These are phyloP conservation scores for Xylaria curta DNA, from an alignment of 495 filamentous ascomycete species.

Conservation along the genomic window DNA sequence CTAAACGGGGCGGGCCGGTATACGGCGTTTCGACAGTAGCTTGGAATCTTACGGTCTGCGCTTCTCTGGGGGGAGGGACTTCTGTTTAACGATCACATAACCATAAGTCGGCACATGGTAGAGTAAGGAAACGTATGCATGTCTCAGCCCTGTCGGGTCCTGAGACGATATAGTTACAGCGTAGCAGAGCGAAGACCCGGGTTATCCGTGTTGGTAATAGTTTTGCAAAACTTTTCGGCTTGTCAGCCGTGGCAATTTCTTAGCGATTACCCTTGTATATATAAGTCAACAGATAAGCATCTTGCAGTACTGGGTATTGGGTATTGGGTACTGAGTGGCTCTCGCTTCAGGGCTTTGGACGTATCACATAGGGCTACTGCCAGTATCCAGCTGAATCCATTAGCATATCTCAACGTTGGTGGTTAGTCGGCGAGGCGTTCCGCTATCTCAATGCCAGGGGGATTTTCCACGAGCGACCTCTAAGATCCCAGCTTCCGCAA, in stretches of 20 bases:
- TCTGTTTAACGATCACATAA: background rate
- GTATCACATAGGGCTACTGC: background rate
- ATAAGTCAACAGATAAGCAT: constrained; percentile 11
- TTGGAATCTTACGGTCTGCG: background rate
- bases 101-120: background rate
- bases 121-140: constrained; percentile 20
- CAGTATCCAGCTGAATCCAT: background rate
- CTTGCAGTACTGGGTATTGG: background rate
- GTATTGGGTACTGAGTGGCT: background rate
- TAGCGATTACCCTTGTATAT: background rate
- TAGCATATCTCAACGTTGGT: background rate
- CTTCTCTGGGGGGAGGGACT: background rate
- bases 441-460: constrained; percentile 9
- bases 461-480: constrained; percentile 11
- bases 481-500: constrained; percentile 13
- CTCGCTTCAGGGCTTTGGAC: background rate
- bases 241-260: background rate
- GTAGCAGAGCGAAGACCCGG: background rate
- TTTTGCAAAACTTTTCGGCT: background rate
- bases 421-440: constrained; percentile 17
- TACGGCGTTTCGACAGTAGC: background rate
- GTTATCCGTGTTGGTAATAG: constrained; percentile 3
- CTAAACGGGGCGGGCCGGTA: constrained; percentile 8
- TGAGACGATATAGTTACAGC: constrained; percentile 22
- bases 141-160: constrained; percentile 41